Evolutionary conservation across 106 monocot genomes (phyloP).

Genomic region (Gastrodia elata): DNA sequence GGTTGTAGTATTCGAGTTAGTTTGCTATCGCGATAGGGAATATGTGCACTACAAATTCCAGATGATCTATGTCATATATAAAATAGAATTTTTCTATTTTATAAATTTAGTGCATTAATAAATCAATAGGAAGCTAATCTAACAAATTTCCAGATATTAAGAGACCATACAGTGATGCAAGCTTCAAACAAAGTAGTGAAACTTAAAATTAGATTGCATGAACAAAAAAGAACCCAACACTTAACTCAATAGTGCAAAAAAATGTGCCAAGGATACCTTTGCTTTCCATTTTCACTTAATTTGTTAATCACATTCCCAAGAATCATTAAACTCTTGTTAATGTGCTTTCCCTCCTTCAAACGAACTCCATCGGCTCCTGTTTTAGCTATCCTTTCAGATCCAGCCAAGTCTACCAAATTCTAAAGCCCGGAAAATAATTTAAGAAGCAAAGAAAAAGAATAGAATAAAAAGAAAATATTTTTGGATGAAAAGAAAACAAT

Average conservation of each 20-base stretch:
- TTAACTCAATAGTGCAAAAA: background rate
- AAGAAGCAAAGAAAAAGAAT: background rate
- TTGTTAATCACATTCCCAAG: conserved; percentile 98
- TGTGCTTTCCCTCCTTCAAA: conserved; percentile 93
- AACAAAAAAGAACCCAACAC: background rate
- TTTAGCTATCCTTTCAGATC: conserved; percentile 89
- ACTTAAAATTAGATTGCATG: background rate
- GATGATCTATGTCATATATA: background rate
- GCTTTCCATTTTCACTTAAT: conserved; percentile 71
- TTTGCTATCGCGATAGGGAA: conserved; percentile 96
- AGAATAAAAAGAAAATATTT: background rate
- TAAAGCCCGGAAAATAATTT: conserved; percentile 12
- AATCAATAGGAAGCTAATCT: background rate
- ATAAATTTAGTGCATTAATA: background rate
- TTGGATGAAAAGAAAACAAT: background rate
- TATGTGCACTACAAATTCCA: conserved; percentile 42
- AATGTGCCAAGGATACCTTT: conserved; percentile 37
- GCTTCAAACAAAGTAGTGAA: background rate
- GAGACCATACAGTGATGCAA: background rate
- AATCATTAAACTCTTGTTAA: conserved; percentile 94
- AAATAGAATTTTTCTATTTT: background rate
- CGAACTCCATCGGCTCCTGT: conserved; percentile 92
- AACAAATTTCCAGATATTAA: background rate
- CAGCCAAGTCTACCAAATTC: conserved; percentile 96
- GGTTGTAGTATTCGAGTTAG: conserved; percentile 92